These are phyloP conservation scores for Sisymbrium altissimum DNA, from an alignment of 345 rosid species.

Conservation along the genomic window DNA sequence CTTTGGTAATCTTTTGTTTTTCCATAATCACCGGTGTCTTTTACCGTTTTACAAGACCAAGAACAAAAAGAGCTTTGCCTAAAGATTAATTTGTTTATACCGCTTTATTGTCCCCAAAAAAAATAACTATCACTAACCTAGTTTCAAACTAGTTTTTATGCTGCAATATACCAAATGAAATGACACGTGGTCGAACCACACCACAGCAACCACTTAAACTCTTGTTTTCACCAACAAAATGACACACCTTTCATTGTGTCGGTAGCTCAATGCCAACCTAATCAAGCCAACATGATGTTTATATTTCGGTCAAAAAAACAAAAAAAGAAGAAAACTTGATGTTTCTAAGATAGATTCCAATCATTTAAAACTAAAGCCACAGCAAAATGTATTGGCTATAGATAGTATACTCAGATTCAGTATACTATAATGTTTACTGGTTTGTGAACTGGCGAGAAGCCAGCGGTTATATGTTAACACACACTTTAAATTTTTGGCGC, in stretches of 20 bases:
- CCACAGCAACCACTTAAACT: neutral
- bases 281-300: neutral
- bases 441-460: too few species aligned
- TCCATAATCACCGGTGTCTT: too few species aligned
- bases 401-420: too few species aligned
- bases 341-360: neutral
- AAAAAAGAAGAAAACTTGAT: too few species aligned
- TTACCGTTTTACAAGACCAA: too few species aligned
- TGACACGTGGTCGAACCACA: conserved; percentile 5
- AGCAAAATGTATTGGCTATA: neutral
- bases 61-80: too few species aligned
- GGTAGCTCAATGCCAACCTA: neutral
- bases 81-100: too few species aligned
- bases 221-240: neutral
- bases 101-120: neutral
- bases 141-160: neutral
- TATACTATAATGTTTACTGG: too few species aligned
- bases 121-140: neutral
- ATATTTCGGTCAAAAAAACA: too few species aligned
- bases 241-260: neutral
- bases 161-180: neutral
- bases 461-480: too few species aligned
- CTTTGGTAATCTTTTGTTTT: too few species aligned
- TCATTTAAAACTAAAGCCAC: neutral
- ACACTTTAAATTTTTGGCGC: too few species aligned